Base-by-base conservation (phyloP, 768 basidiomycete genomes). In the Cyclocybe cylindracea region DNA sequence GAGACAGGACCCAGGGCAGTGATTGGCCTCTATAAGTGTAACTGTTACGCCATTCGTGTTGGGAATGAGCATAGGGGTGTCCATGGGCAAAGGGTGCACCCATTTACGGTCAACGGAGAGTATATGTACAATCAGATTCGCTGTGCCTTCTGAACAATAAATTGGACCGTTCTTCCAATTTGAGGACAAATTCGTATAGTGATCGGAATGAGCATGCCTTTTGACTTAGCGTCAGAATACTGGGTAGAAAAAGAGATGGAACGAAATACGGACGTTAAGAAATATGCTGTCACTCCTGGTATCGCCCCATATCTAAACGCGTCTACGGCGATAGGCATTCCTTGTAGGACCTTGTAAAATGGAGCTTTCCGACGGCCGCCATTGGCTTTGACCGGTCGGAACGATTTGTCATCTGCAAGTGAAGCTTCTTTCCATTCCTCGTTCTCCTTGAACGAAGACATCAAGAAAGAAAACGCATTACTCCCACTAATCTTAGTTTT, bases 241-340 rank as follows among this genome's bases (percentile, higher is more conserved):
- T 13, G 24, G 50, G 39, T 7, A 54, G 35, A 33, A 19, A 39
- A 38, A 39, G 45, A 19, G 9, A 40, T 40, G 36, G 37, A 19
- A 57, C 34, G 44, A 16, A 51, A 34, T 10, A 58, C 67, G 41
- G 61, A 95, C 94, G 94, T 93, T 55, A 98, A 69, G 59, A 97
- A 93, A 67, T 98, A 98, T 0, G 94, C 91, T 29, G 83, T 90
- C 19, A 98, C 83, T 8, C 84, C 85, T 5, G 95, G 94, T 44
- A 99, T 94, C 24, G 78, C 76, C 5, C 96, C 97, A 65, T 98
- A 99, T 35, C 87, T 83, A 70, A 99, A 99, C 1, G 95, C 97
- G 64, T 99, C 97, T 0, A 99, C 97, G 11, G 96, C 94, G 19
- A 99, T 89, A 7, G 95, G 94, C 94, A 98, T 97, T 1, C 97